Base-by-base conservation (phyloP, 352 stramenopile species). In the Phytophthora multivora region DNA sequence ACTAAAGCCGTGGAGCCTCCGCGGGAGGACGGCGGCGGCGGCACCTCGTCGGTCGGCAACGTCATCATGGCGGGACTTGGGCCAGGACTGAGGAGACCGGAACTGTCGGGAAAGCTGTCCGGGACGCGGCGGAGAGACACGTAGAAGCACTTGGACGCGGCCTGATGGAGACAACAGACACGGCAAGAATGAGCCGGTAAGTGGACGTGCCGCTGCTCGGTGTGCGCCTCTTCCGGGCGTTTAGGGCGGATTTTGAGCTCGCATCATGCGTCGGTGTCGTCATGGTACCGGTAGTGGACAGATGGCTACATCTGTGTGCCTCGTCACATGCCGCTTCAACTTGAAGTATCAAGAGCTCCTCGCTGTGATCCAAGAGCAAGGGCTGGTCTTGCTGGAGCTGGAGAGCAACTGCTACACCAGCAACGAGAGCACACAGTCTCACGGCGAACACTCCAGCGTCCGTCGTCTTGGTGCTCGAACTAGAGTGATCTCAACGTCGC, bases 31-130 rank as follows among this genome's bases (percentile, higher is more conserved):
- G 52, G 25, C 21, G 63, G 59, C 8, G 63, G 59, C 33, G 63
- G 53, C 53, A 67, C 63, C 19, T 76, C 63, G 28, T 73, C 64
- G 2, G 51, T 53, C 18, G 68, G 68, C 26, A 73, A 40, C 21
- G 46, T 67, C 68, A 76, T 76, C 58, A 76, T 73, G 19, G 10
- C 21, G 40, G 56, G 6, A 30, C 15, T 63, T 49, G 15, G 8
- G 16, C 13, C 9, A 33, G 19, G 8, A 23, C 46, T 51, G 28
- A 11, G 15, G 4, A 19, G n/a, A n/a, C n/a, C 5, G 15, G 35
- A 40, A 19, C n/a, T 19, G n/a, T 18, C 4, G 33, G 13, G 13
- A 40, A 18, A 33, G 9, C 9, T 31, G 28, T 52, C 31, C 18
- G 48, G 48, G 48, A 55, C 48, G 40, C 21, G 48, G 33, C 48